phyloP scores from a whole-genome alignment of 2,329 filamentous ascomycete genomes.

The Ceratocystis huliohia region DNA sequence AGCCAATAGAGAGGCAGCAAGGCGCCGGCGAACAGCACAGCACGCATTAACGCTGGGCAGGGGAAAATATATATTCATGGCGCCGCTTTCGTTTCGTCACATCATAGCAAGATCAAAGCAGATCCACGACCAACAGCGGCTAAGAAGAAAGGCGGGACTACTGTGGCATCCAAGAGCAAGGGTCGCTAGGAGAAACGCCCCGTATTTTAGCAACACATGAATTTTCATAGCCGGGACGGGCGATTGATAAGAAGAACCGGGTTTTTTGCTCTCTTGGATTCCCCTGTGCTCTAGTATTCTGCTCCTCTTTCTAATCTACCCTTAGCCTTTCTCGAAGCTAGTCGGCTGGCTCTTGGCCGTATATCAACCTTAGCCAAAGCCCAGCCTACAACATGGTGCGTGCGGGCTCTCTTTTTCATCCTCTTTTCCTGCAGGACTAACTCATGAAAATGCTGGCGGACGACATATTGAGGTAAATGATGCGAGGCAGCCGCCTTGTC shows the following conservation, averaged over 20 bases:
- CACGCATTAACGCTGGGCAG: not conserved
- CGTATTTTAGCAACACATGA: not conserved
- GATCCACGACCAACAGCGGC: not conserved
- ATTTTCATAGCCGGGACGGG: constrained; percentile 2
- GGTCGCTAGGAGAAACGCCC: not conserved
- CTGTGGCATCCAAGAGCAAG: not conserved
- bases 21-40: not conserved
- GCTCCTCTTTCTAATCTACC: not conserved
- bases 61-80: not conserved
- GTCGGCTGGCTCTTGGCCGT: not conserved
- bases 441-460: too few relatives aligned
- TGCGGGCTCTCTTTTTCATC: not conserved
- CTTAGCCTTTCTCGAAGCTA: not conserved
- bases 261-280: not conserved
- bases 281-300: not conserved
- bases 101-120: not conserved
- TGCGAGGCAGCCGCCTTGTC: not conserved
- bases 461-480: too few relatives aligned
- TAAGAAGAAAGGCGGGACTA: not conserved
- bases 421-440: not conserved
- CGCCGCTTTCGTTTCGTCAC: not conserved
- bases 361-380: not conserved
- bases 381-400: not conserved
- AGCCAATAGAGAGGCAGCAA: not conserved
- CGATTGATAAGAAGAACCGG: constrained; percentile 6